A percentile compares a stretch with the other conserved stretches of the same genome.
Conservation (phyloP, 768 basidiomycete genomes). For the Termitomyces sp. region DNA sequence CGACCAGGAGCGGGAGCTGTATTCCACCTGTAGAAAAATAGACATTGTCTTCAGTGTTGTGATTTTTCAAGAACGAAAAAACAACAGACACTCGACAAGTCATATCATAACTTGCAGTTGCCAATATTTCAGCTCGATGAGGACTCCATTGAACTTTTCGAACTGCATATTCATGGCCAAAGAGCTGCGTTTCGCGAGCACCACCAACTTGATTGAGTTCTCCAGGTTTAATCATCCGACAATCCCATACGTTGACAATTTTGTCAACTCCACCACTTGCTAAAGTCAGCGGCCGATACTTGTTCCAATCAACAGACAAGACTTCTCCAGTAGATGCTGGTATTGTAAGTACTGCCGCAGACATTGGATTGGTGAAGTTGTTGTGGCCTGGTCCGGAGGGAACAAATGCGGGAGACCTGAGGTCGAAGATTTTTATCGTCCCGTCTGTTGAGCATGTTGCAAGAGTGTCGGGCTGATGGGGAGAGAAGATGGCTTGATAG, state of each 20-base stretch:
- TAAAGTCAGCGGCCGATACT: slow-evolving; percentile 73
- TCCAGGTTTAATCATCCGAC: slow-evolving; percentile 69
- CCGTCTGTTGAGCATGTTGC: slow-evolving; percentile 88
- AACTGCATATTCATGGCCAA: slow-evolving; percentile 88
- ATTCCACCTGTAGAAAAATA: slow-evolving; percentile 57
- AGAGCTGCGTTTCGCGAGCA: slow-evolving; percentile 59
- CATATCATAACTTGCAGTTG: slow-evolving; percentile 87
- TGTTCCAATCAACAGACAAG: slow-evolving; percentile 88
- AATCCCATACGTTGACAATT: slow-evolving; percentile 75
- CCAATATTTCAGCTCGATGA: slow-evolving; percentile 64
- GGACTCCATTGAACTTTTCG: slow-evolving; percentile 89
- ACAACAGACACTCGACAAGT: slow-evolving; percentile 78
- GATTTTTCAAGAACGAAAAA: slow-evolving; percentile 1
- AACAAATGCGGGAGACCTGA: slow-evolving; percentile 57
- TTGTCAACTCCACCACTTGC: slow-evolving; percentile 82
- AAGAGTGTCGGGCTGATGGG: slow-evolving; percentile 78
- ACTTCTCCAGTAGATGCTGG: slow-evolving; percentile 78
- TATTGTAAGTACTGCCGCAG: slow-evolving; percentile 68
- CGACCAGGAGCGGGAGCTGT: slow-evolving; percentile 47
- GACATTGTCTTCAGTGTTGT: neutral
- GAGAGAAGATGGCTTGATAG: slow-evolving; percentile 89
- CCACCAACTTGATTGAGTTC: slow-evolving; percentile 60
- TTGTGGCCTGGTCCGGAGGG: slow-evolving; percentile 43
- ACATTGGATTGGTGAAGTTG: slow-evolving; percentile 59
- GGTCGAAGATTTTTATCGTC: slow-evolving; percentile 76